phyloP scores from a whole-genome alignment of 352 stramenopile genomes.

The Phytophthora brassicae region DNA sequence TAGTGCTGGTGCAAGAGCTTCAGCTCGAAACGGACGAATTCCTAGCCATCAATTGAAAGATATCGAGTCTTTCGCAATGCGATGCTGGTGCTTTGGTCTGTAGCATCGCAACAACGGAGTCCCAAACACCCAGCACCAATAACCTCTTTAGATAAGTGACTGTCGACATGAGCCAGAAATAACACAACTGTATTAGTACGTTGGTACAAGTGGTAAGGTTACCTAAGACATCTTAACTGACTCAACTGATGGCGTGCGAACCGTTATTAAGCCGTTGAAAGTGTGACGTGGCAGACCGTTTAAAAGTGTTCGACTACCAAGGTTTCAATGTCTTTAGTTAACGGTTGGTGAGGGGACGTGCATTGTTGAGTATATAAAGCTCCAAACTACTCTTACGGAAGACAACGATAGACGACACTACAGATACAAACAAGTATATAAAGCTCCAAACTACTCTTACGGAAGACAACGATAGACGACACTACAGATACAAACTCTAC shows the following conservation, averaged over 20 bases:
- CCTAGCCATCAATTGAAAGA: slow-evolving; percentile 12
- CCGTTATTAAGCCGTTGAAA: slow-evolving; percentile 6
- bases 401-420: neutral
- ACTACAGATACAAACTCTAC: neutral
- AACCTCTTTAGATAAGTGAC: too few species aligned
- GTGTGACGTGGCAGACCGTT: slow-evolving; percentile 27
- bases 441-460: neutral
- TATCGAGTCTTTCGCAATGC: slow-evolving; percentile 21
- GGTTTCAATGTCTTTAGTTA: neutral
- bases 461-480: neutral
- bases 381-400: slow-evolving; percentile 1
- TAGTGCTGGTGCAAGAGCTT: neutral
- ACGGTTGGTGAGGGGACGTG: neutral
- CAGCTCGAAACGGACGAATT: slow-evolving; percentile 18
- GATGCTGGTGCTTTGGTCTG: slow-evolving; percentile 10
- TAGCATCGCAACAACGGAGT: slow-evolving; percentile 21
- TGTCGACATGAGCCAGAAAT: slow-evolving; percentile 10
- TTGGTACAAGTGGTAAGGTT: neutral
- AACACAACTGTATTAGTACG: neutral
- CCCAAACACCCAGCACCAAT: too few species aligned
- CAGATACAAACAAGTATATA: neutral
- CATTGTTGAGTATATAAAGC: neutral
- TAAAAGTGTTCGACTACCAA: slow-evolving; percentile 1
- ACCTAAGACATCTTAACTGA: slow-evolving; percentile 2
- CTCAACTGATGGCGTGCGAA: neutral